phyloP scores from a whole-genome alignment of 2,329 filamentous ascomycete species.

The Ceratocystis destructans region DNA sequence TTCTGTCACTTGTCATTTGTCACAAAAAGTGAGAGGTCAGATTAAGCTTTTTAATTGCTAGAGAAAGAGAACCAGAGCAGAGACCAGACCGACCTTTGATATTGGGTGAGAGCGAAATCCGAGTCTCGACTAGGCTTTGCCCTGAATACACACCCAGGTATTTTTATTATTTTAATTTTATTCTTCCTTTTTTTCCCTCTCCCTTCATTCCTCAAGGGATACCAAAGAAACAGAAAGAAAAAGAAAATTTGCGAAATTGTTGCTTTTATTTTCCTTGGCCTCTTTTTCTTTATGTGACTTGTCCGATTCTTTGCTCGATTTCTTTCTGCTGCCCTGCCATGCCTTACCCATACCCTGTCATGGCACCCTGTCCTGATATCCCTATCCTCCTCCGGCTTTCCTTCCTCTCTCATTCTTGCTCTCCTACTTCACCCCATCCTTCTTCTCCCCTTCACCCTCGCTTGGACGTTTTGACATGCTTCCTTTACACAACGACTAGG shows the following conservation, averaged over 20 bases:
- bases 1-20: not conserved
- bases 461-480: conserved; percentile 4
- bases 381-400: not conserved
- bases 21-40: conserved; percentile 4
- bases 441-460: not conserved
- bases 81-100: not conserved
- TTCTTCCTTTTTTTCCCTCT: too few species aligned
- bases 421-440: not conserved
- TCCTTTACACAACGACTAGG: not conserved
- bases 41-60: conserved; percentile 6
- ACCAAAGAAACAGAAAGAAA: not conserved
- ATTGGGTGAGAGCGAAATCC: not conserved
- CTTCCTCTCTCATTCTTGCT: not conserved
- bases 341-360: not conserved
- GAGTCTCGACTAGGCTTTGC: too few species aligned
- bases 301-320: not conserved
- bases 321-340: not conserved
- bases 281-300: not conserved
- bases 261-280: not conserved
- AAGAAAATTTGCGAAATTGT: not conserved
- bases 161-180: too few species aligned
- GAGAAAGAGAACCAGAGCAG: too few species aligned
- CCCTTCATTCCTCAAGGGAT: not conserved
- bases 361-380: not conserved
- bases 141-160: too few species aligned